Evolutionary conservation across 345 rosid genomes (phyloP).

Genomic region (Cardamine chenopodiifolia): DNA sequence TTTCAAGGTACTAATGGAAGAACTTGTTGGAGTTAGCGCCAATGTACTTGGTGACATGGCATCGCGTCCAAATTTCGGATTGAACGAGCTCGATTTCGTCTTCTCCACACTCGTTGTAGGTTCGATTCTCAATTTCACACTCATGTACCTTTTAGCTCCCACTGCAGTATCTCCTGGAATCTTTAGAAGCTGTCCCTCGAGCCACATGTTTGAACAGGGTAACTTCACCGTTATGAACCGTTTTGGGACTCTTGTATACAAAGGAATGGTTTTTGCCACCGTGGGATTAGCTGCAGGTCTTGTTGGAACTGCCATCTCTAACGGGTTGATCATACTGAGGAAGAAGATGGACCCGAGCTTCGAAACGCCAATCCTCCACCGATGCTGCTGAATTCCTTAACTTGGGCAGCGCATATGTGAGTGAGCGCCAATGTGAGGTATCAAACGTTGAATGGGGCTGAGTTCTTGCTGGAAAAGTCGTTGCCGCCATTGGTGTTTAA

Average conservation of each 20-base stretch:
- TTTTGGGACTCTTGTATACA: conserved; percentile 78
- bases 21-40: conserved; percentile 82
- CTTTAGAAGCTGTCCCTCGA: conserved; percentile 69
- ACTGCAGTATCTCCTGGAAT: conserved; percentile 52
- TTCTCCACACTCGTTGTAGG: conserved; percentile 92
- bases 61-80: conserved; percentile 92
- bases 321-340: conserved; percentile 80
- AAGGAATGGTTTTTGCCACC: conserved; percentile 79
- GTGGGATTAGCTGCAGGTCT: conserved; percentile 92
- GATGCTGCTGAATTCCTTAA: conserved; percentile 70
- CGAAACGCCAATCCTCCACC: conserved; percentile 90
- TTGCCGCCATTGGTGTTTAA: conserved; percentile 71
- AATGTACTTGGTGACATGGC: conserved; percentile 97
- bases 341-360: conserved; percentile 95
- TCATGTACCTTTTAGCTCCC: conserved; percentile 94
- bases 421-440: conserved; percentile 88
- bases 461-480: conserved; percentile 68
- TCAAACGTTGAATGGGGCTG: conserved; percentile 83
- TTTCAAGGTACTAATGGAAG: conserved; percentile 94
- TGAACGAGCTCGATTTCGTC: conserved; percentile 89
- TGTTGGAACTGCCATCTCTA: conserved; percentile 81
- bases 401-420: conserved; percentile 97
- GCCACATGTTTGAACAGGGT: conserved; percentile 95
- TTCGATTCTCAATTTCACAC: conserved; percentile 83
- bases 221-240: conserved; percentile 54